These are phyloP conservation scores for Sporothrix inflata DNA, from an alignment of 2,329 filamentous ascomycete species.

Conservation along the genomic window DNA sequence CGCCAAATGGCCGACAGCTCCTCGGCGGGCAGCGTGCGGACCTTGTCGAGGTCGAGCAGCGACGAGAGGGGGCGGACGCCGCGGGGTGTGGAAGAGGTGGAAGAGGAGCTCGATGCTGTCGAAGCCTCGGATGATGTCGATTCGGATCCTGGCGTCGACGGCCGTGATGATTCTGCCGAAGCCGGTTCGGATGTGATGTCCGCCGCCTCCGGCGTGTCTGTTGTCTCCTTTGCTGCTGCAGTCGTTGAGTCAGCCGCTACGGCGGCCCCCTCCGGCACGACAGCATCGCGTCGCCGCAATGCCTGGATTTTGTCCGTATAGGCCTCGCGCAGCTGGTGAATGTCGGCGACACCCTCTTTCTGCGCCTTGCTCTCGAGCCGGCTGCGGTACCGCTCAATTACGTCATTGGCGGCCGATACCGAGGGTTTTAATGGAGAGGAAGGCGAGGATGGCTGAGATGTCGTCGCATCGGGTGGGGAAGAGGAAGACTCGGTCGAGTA, in stretches of 20 bases:
- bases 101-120: neutral
- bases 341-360: conserved; percentile 68
- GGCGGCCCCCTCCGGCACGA: conserved; percentile 39
- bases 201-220: neutral
- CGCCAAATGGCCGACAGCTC: conserved; percentile 92
- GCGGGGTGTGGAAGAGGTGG: conserved; percentile 35
- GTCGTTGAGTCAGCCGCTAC: neutral
- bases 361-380: conserved; percentile 84
- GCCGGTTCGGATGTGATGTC: neutral
- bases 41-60: conserved; percentile 78
- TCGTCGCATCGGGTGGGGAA: neutral
- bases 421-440: neutral
- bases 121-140: neutral
- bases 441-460: neutral
- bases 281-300: conserved; percentile 69
- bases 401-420: conserved; percentile 58
- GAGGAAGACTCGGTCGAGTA: conserved; percentile 25
- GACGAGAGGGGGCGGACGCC: conserved; percentile 49
- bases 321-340: conserved; percentile 76
- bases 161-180: neutral
- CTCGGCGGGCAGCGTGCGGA: conserved; percentile 69
- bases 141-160: neutral
- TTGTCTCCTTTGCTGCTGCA: neutral
- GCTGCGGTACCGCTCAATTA: conserved; percentile 82
- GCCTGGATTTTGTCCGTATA: conserved; percentile 83